Evolutionary conservation across 352 stramenopile species (phyloP).

Genomic region (Pythium brachiatum): DNA sequence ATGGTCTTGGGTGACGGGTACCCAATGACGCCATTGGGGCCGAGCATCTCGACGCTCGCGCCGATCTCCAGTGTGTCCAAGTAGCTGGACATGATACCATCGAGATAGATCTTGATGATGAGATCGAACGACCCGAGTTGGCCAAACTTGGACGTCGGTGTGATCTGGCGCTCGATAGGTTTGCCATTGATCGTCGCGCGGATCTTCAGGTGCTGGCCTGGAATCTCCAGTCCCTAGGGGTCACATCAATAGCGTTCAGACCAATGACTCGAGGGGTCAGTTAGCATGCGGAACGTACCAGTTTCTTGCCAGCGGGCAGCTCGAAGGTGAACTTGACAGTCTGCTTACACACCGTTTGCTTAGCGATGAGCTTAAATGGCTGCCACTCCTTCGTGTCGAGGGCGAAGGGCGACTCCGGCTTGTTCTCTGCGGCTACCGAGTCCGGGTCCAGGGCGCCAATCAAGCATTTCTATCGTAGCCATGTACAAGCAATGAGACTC

Average conservation of each 20-base stretch:
- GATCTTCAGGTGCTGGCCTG: conserved; percentile 79
- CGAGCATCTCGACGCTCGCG: conserved; percentile 71
- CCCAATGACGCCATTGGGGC: conserved; percentile 58
- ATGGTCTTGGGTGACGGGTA: conserved; percentile 56
- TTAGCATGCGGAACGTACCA: conserved; percentile 32
- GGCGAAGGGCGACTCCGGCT: conserved; percentile 33
- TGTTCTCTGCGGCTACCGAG: conserved; percentile 36
- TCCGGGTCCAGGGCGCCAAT: conserved; percentile 64
- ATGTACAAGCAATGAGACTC: not conserved
- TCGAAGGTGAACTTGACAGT: conserved; percentile 81
- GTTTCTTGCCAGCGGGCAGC: conserved; percentile 52
- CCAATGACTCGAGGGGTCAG: not conserved
- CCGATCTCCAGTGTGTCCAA: conserved; percentile 49
- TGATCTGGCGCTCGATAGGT: conserved; percentile 76
- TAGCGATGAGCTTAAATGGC: conserved; percentile 55
- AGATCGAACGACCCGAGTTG: conserved; percentile 68
- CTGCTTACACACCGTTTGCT: conserved; percentile 50
- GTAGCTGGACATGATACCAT: conserved; percentile 74
- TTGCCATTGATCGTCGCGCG: conserved; percentile 71
- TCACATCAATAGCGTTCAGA: not conserved
- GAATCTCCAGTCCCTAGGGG: conserved; percentile 52
- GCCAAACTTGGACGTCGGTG: conserved; percentile 71
- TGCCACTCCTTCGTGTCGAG: conserved; percentile 68
- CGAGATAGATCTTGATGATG: conserved; percentile 74
- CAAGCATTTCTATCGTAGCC: conserved; percentile 61